phyloP scores from a whole-genome alignment of 495 filamentous ascomycete genomes.

The Xeromyces bisporus region DNA sequence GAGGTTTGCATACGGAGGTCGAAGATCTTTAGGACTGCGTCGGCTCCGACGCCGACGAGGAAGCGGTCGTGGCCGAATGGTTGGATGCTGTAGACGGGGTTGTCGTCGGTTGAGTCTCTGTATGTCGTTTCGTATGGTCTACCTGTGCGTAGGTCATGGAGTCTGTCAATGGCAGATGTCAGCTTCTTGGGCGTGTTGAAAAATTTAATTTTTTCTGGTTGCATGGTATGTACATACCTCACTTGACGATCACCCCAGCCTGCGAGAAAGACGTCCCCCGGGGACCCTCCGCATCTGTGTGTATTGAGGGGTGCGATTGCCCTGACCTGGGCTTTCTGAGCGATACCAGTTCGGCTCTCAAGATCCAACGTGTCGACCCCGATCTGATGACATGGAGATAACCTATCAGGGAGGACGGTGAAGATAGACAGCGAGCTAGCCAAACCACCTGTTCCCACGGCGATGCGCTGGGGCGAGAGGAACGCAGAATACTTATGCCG shows the following conservation, averaged over 20 bases:
- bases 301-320: conserved; percentile 34
- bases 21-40: conserved; percentile 46
- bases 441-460: conserved; percentile 31
- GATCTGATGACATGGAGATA: conserved; percentile 20
- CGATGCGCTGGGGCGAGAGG: conserved; percentile 30
- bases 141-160: conserved; percentile 50
- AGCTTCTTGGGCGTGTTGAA: background rate
- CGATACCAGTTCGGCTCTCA: conserved; percentile 8
- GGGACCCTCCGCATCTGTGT: conserved; percentile 10
- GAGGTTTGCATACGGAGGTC: conserved; percentile 41
- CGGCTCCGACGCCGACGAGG: conserved; percentile 36
- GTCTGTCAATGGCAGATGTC: conserved; percentile 15
- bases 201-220: background rate
- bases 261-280: conserved; percentile 39
- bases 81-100: conserved; percentile 42
- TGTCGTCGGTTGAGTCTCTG: conserved; percentile 37
- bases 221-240: conserved; percentile 15
- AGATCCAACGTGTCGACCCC: conserved; percentile 12
- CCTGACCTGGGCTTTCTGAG: conserved; percentile 23
- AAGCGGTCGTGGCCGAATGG: conserved; percentile 39
- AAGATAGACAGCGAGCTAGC: conserved; percentile 32
- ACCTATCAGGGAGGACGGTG: conserved; percentile 23
- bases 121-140: conserved; percentile 30
- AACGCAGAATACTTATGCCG: conserved; percentile 36
- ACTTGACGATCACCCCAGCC: conserved; percentile 44